These are phyloP conservation scores for Carnegiea gigantea DNA, from an alignment of 179 eudicot genomes.

Conservation along the genomic window DNA sequence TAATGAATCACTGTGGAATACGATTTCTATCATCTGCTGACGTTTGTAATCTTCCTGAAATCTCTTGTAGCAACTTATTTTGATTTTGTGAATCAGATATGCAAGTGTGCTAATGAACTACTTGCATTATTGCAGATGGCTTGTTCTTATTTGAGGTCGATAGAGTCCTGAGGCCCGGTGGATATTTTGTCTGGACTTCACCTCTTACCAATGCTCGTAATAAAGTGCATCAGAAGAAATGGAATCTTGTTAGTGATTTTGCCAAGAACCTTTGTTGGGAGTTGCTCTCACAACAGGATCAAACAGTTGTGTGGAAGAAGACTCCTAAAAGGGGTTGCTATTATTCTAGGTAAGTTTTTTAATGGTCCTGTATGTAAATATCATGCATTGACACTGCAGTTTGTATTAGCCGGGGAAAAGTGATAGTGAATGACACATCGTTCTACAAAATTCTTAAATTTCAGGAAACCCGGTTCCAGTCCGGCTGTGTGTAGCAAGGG, in stretches of 20 bases:
- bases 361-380: neutral
- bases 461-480: conserved; percentile 70
- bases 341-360: conserved; percentile 59
- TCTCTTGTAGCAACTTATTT: neutral
- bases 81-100: neutral
- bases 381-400: neutral
- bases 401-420: neutral
- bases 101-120: conserved; percentile 12
- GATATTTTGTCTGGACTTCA: conserved; percentile 99
- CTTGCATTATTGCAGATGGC: conserved; percentile 63
- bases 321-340: conserved; percentile 72
- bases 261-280: conserved; percentile 87
- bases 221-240: conserved; percentile 73
- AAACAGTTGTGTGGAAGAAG: conserved; percentile 97
- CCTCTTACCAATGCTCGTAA: conserved; percentile 77
- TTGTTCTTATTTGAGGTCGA: conserved; percentile 80
- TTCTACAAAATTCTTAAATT: conserved; percentile 20
- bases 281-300: conserved; percentile 92
- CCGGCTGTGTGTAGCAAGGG: conserved; percentile 67
- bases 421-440: conserved; percentile 5
- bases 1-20: neutral
- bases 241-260: conserved; percentile 63
- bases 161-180: conserved; percentile 91
- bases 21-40: neutral
- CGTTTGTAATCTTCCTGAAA: no score